phyloP scores from a whole-genome alignment of 345 rosid genomes.

The Schrenkiella parvula region DNA sequence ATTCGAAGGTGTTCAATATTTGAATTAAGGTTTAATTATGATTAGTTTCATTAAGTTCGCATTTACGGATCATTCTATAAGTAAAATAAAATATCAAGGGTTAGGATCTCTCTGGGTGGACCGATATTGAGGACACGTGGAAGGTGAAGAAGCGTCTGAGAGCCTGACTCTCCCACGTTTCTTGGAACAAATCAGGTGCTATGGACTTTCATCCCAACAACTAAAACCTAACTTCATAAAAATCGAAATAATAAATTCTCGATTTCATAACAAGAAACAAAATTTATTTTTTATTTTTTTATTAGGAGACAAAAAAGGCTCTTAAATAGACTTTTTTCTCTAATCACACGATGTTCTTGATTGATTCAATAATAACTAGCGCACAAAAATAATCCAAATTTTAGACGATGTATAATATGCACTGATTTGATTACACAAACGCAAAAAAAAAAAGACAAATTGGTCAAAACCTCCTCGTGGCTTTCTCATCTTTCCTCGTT shows the following conservation, averaged over 20 bases:
- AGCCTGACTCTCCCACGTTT: slow-evolving; percentile 17
- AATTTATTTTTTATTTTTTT: neutral
- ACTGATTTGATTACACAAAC: slow-evolving; percentile 23
- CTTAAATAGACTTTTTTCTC: too few species aligned
- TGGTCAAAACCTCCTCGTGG: slow-evolving; percentile 15
- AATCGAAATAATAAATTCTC: neutral
- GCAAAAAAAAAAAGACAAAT: neutral
- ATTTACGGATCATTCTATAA: neutral
- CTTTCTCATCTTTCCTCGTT: slow-evolving; percentile 6
- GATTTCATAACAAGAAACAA: neutral
- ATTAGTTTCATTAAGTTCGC: neutral
- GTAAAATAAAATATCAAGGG: neutral
- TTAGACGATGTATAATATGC: neutral
- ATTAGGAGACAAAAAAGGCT: too few species aligned
- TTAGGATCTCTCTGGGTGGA: neutral
- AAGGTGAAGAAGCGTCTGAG: neutral
- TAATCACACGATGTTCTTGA: neutral
- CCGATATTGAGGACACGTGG: slow-evolving; percentile 13
- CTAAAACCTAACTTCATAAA: neutral
- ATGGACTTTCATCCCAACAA: neutral
- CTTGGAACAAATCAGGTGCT: slow-evolving; percentile 8
- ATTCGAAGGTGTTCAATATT: neutral
- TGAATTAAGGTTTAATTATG: neutral
- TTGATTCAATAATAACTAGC: neutral
- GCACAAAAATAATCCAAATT: neutral